Conservation (phyloP, 176 grass and related monocot species). For the Oryza longistaminata region DNA sequence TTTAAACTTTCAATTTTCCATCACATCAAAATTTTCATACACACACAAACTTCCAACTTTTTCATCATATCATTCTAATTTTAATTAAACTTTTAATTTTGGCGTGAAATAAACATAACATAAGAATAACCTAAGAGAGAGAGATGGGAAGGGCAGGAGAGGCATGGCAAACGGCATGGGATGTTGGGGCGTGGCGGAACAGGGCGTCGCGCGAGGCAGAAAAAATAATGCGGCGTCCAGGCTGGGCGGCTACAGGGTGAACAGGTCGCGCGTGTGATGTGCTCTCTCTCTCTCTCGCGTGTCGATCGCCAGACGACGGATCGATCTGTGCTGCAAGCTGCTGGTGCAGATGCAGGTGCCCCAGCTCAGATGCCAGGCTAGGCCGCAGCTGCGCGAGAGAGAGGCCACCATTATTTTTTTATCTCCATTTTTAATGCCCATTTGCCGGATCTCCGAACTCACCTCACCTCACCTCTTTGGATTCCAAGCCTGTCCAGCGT, state of each 20-base stretch:
- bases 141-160: too few relatives aligned
- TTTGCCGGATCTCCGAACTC: neutral
- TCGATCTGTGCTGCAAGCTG: slow-evolving; percentile 1
- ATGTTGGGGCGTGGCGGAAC: slow-evolving; percentile 37
- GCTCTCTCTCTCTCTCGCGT: too few relatives aligned
- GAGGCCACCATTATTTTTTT: neutral
- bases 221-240: slow-evolving; percentile 42
- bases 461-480: neutral
- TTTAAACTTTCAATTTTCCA: too few relatives aligned
- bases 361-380: neutral
- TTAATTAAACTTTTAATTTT: too few relatives aligned
- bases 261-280: neutral
- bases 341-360: slow-evolving; percentile 3
- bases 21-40: too few relatives aligned
- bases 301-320: neutral
- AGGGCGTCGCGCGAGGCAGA: slow-evolving; percentile 16
- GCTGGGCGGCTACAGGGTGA: slow-evolving; percentile 27
- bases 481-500: neutral
- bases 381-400: neutral
- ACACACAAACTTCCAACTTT: too few relatives aligned
- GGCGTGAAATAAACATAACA: too few relatives aligned
- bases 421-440: neutral
- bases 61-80: too few relatives aligned
- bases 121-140: too few relatives aligned
- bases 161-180: neutral